Evolutionary conservation across 2,329 filamentous ascomycete genomes (phyloP).

Genomic region (Penicillium sp.): DNA sequence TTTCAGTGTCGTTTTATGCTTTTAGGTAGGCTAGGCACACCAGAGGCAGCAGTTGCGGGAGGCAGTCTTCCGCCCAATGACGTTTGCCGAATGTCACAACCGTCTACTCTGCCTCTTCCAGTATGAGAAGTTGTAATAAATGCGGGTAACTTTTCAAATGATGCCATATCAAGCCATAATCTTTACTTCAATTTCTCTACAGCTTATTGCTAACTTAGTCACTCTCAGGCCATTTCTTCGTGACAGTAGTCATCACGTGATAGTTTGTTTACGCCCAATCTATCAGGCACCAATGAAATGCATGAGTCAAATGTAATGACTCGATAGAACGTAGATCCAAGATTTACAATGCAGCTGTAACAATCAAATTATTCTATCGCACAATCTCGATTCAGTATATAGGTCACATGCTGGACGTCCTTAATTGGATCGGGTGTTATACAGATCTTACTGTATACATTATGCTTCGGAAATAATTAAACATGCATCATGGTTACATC

Average conservation of each 20-base stretch:
- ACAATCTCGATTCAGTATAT: no score
- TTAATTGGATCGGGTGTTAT: no score
- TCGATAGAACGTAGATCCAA: not conserved
- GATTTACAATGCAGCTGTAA: no score
- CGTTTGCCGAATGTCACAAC: not conserved
- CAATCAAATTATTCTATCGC: no score
- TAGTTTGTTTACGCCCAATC: not conserved
- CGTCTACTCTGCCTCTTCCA: not conserved
- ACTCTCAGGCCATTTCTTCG: not conserved
- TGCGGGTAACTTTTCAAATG: not conserved
- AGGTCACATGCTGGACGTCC: no score
- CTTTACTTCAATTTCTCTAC: not conserved
- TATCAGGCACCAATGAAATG: not conserved
- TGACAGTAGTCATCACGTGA: not conserved
- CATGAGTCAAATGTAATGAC: not conserved
- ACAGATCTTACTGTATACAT: no score
- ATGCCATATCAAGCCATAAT: no score
- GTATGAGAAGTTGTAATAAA: not conserved
- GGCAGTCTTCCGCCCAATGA: constrained; percentile 27
- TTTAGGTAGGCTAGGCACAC: constrained; percentile 5
- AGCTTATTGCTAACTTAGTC: not conserved
- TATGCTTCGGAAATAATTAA: no score
- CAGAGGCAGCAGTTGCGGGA: constrained; percentile 21
- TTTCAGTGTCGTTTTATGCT: constrained; percentile 1
- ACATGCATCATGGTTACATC: no score